Conservation (phyloP, 1,139 yeast genomes). For the Hemisphaericaspora xylofermentans region DNA sequence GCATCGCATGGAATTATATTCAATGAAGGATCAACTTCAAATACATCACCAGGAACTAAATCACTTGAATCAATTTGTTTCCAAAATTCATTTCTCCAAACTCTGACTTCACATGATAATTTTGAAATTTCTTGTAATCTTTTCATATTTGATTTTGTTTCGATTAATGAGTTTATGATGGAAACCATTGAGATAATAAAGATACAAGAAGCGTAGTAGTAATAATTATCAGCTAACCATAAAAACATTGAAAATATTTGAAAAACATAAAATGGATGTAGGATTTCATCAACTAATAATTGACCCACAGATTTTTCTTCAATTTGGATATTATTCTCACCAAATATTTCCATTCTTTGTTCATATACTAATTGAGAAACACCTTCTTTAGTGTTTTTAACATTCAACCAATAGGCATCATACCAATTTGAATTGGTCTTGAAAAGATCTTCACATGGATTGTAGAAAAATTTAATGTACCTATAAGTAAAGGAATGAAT, state of each 20-base stretch:
- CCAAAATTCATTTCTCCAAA: slow-evolving; percentile 94
- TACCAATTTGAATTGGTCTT: slow-evolving; percentile 85
- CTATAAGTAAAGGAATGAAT: slow-evolving; percentile 75
- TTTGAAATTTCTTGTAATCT: slow-evolving; percentile 73
- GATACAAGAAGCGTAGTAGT: slow-evolving; percentile 90
- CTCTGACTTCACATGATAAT: slow-evolving; percentile 79
- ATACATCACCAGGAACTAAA: slow-evolving; percentile 92
- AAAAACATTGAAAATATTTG: slow-evolving; percentile 87
- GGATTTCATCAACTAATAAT: slow-evolving; percentile 78
- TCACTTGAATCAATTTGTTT: slow-evolving; percentile 76
- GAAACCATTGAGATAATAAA: slow-evolving; percentile 81
- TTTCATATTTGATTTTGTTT: slow-evolving; percentile 73
- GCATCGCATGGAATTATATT: slow-evolving; percentile 84
- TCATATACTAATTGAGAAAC: slow-evolving; percentile 66
- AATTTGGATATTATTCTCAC: slow-evolving; percentile 70
- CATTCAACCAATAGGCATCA: slow-evolving; percentile 70
- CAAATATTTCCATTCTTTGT: slow-evolving; percentile 73
- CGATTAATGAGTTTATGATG: slow-evolving; percentile 74
- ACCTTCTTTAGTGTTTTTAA: slow-evolving; percentile 63
- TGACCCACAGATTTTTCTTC: slow-evolving; percentile 67
- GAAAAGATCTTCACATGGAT: slow-evolving; percentile 84
- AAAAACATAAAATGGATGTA: slow-evolving; percentile 93
- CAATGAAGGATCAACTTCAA: slow-evolving; percentile 86
- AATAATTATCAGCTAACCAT: slow-evolving; percentile 91
- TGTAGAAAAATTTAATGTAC: slow-evolving; percentile 77